phyloP scores from a whole-genome alignment of 2,329 filamentous ascomycete species.

The Curvularia sp. region DNA sequence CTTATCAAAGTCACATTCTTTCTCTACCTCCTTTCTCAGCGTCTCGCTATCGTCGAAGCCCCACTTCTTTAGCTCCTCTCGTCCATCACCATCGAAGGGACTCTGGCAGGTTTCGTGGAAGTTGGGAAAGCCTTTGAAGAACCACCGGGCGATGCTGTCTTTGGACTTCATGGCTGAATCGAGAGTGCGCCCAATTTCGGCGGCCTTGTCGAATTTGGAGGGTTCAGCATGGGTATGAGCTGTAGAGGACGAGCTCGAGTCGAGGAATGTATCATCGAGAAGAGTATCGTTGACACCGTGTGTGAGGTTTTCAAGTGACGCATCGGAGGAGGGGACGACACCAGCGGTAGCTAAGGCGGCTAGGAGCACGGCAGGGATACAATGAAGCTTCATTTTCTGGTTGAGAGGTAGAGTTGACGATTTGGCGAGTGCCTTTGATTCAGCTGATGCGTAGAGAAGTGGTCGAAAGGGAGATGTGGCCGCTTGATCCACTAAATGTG shows the following conservation, averaged over 20 bases:
- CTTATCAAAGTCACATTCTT: constrained; percentile 22
- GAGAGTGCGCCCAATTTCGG: constrained; percentile 12
- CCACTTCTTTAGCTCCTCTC: constrained; percentile 17
- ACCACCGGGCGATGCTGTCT: constrained; percentile 17
- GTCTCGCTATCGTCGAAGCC: constrained; percentile 19
- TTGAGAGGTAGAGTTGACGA: too few species aligned
- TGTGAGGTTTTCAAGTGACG: neutral
- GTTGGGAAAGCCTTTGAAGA: constrained; percentile 18
- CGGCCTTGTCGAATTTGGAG: constrained; percentile 10
- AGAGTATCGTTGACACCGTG: neutral
- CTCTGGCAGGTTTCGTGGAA: constrained; percentile 13
- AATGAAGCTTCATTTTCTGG: constrained; percentile 7
- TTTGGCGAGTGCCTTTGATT: neutral
- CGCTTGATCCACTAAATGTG: neutral
- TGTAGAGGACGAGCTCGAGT: neutral
- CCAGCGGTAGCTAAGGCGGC: neutral
- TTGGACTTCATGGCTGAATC: constrained; percentile 17
- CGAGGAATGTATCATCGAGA: neutral
- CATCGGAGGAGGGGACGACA: neutral
- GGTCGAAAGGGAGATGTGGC: neutral
- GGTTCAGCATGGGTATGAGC: constrained; percentile 1
- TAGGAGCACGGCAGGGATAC: neutral
- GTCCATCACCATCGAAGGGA: constrained; percentile 14
- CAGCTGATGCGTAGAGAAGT: neutral
- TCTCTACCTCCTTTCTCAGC: constrained; percentile 7